phyloP scores from a whole-genome alignment of 2,329 filamentous ascomycete genomes.

The Ceratocystis colombiana region DNA sequence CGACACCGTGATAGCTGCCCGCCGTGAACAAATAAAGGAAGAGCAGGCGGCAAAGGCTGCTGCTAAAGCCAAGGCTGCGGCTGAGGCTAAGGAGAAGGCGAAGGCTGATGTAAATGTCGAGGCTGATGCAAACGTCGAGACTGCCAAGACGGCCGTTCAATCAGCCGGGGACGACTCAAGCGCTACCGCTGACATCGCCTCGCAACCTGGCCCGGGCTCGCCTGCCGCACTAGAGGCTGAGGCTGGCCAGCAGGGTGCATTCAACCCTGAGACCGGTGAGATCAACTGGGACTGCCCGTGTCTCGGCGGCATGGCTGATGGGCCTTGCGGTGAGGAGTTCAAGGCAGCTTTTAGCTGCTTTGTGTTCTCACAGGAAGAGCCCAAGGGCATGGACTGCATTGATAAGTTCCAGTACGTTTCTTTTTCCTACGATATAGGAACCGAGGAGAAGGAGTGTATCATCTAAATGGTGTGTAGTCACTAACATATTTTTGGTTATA shows the following conservation, averaged over 20 bases:
- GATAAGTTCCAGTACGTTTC: slow-evolving; percentile 83
- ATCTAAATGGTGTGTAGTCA: background rate
- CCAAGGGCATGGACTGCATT: slow-evolving; percentile 95
- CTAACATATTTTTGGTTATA: slow-evolving; percentile 33
- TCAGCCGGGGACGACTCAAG: slow-evolving; percentile 25
- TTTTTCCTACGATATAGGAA: background rate
- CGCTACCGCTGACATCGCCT: slow-evolving; percentile 27
- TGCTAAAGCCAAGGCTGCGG: slow-evolving; percentile 29
- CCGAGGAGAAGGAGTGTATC: too few species aligned
- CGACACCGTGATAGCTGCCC: slow-evolving; percentile 56
- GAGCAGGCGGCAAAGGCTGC: slow-evolving; percentile 30
- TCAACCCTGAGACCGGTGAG: slow-evolving; percentile 96
- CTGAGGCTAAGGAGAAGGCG: slow-evolving; percentile 28
- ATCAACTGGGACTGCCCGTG: slow-evolving; percentile 99
- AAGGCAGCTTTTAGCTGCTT: slow-evolving; percentile 96
- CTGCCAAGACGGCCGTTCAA: slow-evolving; percentile 28
- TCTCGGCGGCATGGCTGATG: slow-evolving; percentile 90
- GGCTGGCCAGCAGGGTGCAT: slow-evolving; percentile 77
- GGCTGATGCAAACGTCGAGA: slow-evolving; percentile 2
- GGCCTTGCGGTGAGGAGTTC: slow-evolving; percentile 93
- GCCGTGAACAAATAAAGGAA: slow-evolving; percentile 42
- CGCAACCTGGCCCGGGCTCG: slow-evolving; percentile 32
- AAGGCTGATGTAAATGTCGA: slow-evolving; percentile 28
- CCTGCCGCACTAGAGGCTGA: slow-evolving; percentile 61
- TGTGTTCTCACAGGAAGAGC: slow-evolving; percentile 86